Percentiles rank a stretch among this genome's conserved stretches.
phyloP scores from a whole-genome alignment of 2,329 filamentous ascomycete genomes.

The Setomelanomma holmii region DNA sequence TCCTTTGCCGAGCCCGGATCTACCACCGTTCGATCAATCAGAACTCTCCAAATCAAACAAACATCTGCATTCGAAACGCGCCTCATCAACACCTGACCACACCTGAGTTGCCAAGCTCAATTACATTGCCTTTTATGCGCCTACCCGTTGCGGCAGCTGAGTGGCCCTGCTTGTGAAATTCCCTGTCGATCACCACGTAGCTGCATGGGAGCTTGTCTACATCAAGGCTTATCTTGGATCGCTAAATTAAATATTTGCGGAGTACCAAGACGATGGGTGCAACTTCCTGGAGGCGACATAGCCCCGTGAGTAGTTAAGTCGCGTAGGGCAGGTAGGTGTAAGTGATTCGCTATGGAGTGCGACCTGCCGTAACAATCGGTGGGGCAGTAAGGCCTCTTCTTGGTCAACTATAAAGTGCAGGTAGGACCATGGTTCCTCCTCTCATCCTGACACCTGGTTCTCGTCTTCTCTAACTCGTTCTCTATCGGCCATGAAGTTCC shows the following conservation, averaged over 20 bases:
- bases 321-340: slow-evolving; percentile 36
- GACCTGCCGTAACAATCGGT: not conserved
- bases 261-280: slow-evolving; percentile 19
- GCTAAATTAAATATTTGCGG: slow-evolving; percentile 35
- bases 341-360: slow-evolving; percentile 4
- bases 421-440: not conserved
- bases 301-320: slow-evolving; percentile 31
- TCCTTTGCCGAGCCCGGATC: slow-evolving; percentile 4
- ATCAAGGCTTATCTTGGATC: slow-evolving; percentile 22
- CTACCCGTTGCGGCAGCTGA: slow-evolving; percentile 20
- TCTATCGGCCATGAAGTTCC: slow-evolving; percentile 41
- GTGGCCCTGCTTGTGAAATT: slow-evolving; percentile 6
- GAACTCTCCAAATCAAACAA: not conserved
- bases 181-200: slow-evolving; percentile 21
- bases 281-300: slow-evolving; percentile 33
- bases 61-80: slow-evolving; percentile 6
- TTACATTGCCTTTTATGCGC: slow-evolving; percentile 7
- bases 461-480: slow-evolving; percentile 1
- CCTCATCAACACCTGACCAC: slow-evolving; percentile 7
- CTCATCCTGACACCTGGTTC: not conserved
- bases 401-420: not conserved
- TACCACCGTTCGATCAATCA: slow-evolving; percentile 8
- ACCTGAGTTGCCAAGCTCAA: slow-evolving; percentile 3
- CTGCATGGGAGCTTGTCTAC: slow-evolving; percentile 13
- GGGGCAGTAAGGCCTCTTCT: not conserved